Percentiles rank a stretch among this genome's conserved stretches.
Evolutionary conservation across 2,329 filamentous ascomycete species (phyloP).

Genomic region (Cercospora citrullina): DNA sequence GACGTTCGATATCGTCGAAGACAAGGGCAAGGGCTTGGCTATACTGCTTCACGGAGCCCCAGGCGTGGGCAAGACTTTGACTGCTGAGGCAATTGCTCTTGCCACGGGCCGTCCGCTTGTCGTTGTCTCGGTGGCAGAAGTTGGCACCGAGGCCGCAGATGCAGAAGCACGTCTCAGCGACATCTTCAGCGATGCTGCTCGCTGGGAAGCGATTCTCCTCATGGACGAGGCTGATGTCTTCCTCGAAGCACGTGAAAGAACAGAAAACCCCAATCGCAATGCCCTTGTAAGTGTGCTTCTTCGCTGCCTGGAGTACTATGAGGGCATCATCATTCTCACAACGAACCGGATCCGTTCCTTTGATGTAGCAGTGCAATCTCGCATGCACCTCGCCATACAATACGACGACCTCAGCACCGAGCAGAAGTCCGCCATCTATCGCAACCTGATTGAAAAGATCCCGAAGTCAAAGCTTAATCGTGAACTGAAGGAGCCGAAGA

Average conservation of each 20-base stretch:
- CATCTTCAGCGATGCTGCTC: constrained; percentile 12
- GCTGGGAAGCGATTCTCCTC: constrained; percentile 21
- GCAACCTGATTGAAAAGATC: not conserved
- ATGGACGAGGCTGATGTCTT: constrained; percentile 62
- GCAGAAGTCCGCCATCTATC: not conserved
- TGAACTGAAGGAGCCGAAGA: not conserved
- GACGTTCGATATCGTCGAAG: constrained; percentile 16
- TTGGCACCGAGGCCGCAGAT: constrained; percentile 8
- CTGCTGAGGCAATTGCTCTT: constrained; percentile 40
- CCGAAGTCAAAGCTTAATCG: not conserved
- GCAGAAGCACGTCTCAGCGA: constrained; percentile 8
- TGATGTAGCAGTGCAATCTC: not conserved
- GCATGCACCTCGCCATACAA: not conserved
- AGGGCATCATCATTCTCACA: not conserved
- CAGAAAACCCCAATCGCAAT: not conserved
- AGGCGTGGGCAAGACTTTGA: constrained; percentile 45
- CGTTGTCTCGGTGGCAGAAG: constrained; percentile 26
- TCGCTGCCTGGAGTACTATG: not conserved
- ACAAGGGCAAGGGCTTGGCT: constrained; percentile 35
- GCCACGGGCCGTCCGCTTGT: constrained; percentile 45
- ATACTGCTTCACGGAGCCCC: constrained; percentile 41
- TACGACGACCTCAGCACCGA: not conserved
- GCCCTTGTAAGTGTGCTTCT: not conserved
- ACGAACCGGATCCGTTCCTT: not conserved
- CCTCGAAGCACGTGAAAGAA: constrained; percentile 53